phyloP scores from a whole-genome alignment of 2,329 filamentous ascomycete species.

The Gnomoniopsis sp. region DNA sequence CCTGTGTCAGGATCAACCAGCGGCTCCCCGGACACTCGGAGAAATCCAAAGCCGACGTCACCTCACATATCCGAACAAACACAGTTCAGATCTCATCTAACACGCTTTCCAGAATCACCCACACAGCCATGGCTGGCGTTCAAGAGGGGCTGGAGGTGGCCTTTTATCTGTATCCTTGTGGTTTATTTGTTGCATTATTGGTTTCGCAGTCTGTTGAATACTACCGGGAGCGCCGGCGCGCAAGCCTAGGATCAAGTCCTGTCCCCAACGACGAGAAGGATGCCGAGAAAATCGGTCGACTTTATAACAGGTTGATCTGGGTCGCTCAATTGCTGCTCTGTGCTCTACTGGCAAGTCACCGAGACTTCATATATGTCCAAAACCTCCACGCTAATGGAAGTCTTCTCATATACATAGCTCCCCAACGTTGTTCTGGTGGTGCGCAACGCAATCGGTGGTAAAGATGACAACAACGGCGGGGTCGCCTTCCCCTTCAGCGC shows the following conservation, averaged over 20 bases:
- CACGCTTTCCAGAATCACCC: neutral
- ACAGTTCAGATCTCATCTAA: neutral
- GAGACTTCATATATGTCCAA: too few species aligned
- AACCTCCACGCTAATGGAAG: too few species aligned
- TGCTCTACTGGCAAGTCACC: constrained; percentile 26
- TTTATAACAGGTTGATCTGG: constrained; percentile 34
- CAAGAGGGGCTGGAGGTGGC: constrained; percentile 34
- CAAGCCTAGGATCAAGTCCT: constrained; percentile 23
- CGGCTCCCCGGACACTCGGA: neutral
- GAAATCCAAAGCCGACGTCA: neutral
- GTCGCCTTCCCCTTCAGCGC: constrained; percentile 36
- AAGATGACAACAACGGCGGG: constrained; percentile 22
- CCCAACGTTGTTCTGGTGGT: constrained; percentile 32
- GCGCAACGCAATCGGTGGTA: constrained; percentile 29
- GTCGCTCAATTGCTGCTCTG: constrained; percentile 31
- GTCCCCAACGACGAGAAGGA: constrained; percentile 26
- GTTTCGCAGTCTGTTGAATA: constrained; percentile 35
- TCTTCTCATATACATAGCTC: constrained; percentile 24
- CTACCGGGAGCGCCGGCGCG: constrained; percentile 30
- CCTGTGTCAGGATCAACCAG: too few species aligned
- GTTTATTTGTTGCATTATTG: constrained; percentile 34
- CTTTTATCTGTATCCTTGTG: constrained; percentile 39
- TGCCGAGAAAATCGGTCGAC: constrained; percentile 22
- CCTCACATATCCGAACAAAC: neutral
- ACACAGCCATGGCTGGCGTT: constrained; percentile 16